Percentiles rank a stretch among this genome's conserved stretches.
Evolutionary conservation across 805 yeast genomes (phyloP).

Genomic region (Candida berthetii): DNA sequence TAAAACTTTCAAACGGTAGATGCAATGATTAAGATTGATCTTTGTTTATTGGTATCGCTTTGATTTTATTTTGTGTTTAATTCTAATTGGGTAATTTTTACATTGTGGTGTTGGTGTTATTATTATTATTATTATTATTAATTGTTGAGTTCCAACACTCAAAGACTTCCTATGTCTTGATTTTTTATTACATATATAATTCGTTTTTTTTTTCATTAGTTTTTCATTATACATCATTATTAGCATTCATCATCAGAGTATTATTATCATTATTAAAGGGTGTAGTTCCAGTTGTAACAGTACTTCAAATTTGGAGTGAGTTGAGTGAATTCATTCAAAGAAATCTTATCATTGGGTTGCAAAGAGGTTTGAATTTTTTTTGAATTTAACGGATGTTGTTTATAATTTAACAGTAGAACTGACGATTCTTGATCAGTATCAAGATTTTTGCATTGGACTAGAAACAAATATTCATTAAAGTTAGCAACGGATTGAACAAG

Average conservation of each 20-base stretch:
- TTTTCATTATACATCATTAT: too few relatives aligned
- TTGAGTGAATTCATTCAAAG: neutral
- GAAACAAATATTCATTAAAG: neutral
- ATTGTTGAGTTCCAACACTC: too few relatives aligned
- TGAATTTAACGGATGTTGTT: neutral
- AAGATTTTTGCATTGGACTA: neutral
- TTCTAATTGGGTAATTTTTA: too few relatives aligned
- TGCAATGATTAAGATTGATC: slow-evolving; percentile 38
- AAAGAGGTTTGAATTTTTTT: neutral
- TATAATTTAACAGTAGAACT: neutral
- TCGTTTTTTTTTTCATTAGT: too few relatives aligned
- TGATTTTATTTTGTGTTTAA: too few relatives aligned
- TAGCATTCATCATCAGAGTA: too few relatives aligned
- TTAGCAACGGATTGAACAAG: neutral
- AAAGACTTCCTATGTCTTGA: too few relatives aligned
- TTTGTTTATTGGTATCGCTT: too few relatives aligned
- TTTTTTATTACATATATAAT: too few relatives aligned
- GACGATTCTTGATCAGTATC: neutral
- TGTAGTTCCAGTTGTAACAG: neutral
- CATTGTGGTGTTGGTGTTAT: too few relatives aligned
- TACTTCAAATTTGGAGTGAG: neutral
- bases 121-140: too few relatives aligned
- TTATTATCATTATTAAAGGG: too few relatives aligned
- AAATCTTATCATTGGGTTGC: neutral
- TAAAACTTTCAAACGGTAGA: slow-evolving; percentile 34